Evolutionary conservation across 106 monocot species (phyloP), one percentile per base, ranked within the genome.

Genomic region (Dioscorea zingiberensis): DNA sequence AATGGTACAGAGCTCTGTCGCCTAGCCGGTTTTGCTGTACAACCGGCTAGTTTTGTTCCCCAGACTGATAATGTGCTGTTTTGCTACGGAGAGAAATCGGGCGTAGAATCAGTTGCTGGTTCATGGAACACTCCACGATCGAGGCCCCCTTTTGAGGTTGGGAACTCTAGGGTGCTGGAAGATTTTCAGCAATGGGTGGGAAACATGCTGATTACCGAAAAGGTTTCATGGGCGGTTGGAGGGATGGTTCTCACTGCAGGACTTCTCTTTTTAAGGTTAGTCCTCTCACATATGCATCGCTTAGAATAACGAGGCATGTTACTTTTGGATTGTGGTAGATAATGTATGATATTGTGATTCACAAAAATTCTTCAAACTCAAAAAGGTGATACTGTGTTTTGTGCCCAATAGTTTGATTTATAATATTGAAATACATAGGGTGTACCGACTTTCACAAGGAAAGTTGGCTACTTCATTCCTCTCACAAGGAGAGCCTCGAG

Each of bases 1-100:
- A 98, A 98, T 82, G 88, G 97, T 59, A 98, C 97, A 73, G 89
- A 98, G 62, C 67, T 98, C 62, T 98, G 92, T 73, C 76, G 16
- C 16, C 72, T 86, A 73, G 84, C 92, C 55, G 97, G 97, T 67
- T 98, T 92, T 44, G 60, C 84, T 54, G 88, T 98, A 21, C 81
- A 81, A 60, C 66, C 28, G 27, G 62, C 74, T 69, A 49, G 32
- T 14, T 10, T 59, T 21, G 60, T 44, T 5, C 45, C 70, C 18
- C 48, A 76, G 22, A 78, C 32, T 65, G 54, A 27, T 51, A 85
- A 75, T 64, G 75, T 75, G 55, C 69, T 67, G 2, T 82, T 84
- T 69, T 98, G 97, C 51, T 93, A 89, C 73, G 97, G 92, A 61
- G 89, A 84, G 18, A 92, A 92, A 84, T 74, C 69, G 21, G 92